Evolutionary conservation across 352 stramenopile genomes (phyloP).

Genomic region (Globisporangium recalcitrans): DNA sequence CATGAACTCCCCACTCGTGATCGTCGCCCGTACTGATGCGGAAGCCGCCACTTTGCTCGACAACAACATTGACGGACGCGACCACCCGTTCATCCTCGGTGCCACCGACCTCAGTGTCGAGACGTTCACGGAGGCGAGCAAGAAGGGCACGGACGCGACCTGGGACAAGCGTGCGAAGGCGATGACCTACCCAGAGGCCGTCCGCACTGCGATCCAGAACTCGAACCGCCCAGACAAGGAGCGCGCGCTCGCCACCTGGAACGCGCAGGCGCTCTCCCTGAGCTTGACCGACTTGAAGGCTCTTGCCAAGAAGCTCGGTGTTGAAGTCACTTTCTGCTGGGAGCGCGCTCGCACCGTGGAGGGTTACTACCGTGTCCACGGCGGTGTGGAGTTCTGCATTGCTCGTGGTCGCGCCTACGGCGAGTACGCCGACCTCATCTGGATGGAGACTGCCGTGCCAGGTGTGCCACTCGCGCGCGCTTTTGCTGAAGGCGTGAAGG

Average conservation of each 20-base stretch:
- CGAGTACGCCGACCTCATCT: constrained; percentile 95
- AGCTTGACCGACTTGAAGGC: constrained; percentile 72
- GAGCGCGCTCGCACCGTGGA: constrained; percentile 94
- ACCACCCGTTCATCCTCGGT: constrained; percentile 98
- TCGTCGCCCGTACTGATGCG: constrained; percentile 96
- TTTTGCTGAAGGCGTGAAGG: constrained; percentile 93
- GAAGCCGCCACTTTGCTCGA: constrained; percentile 96
- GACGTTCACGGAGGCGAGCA: constrained; percentile 74
- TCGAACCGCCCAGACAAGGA: constrained; percentile 53
- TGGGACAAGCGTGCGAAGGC: constrained; percentile 92
- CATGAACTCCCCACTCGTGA: constrained; percentile 91
- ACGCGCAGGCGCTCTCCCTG: constrained; percentile 70
- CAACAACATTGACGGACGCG: constrained; percentile 95
- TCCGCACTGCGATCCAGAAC: constrained; percentile 74
- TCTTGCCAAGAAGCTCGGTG: constrained; percentile 72
- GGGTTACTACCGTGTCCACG: constrained; percentile 95
- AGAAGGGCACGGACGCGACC: constrained; percentile 52
- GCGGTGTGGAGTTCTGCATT: constrained; percentile 97
- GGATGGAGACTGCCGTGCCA: constrained; percentile 97
- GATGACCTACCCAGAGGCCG: constrained; percentile 96
- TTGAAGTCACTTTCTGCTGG: constrained; percentile 93
- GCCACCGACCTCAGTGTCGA: constrained; percentile 89
- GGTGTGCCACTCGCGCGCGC: constrained; percentile 91
- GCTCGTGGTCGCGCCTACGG: constrained; percentile 93
- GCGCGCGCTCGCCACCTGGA: constrained; percentile 72